Evolutionary conservation across 345 rosid species (phyloP).

Genomic region (Trapa bicornis): DNA sequence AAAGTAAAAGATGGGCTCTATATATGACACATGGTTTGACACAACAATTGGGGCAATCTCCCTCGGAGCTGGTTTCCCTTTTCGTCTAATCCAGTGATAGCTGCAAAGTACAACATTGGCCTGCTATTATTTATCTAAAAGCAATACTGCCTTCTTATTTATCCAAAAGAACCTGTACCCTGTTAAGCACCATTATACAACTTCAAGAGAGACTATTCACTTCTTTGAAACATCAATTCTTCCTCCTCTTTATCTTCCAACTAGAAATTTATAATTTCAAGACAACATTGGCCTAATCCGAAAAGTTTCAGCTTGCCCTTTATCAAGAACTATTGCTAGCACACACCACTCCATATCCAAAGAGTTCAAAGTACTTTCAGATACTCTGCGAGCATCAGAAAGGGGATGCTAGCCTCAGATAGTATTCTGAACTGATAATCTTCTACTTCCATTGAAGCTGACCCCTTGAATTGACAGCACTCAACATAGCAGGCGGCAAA

Average conservation of each 20-base stretch:
- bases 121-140: background rate
- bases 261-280: background rate
- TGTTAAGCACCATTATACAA: background rate
- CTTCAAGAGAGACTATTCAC: background rate
- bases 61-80: slow-evolving; percentile 83
- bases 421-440: background rate
- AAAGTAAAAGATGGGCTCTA: slow-evolving; percentile 90
- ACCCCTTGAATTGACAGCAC: background rate
- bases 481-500: background rate
- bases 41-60: slow-evolving; percentile 85
- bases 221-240: background rate
- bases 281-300: background rate
- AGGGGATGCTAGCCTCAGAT: background rate
- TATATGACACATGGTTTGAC: slow-evolving; percentile 82
- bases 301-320: background rate
- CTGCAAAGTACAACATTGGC: slow-evolving; percentile 22
- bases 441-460: background rate
- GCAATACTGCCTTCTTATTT: too few relatives aligned
- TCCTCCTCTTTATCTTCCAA: background rate
- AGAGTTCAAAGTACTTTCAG: background rate
- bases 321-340: background rate
- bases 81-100: slow-evolving; percentile 87
- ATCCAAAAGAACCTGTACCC: too few relatives aligned
- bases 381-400: background rate
- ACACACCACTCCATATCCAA: background rate